phyloP scores from a whole-genome alignment of 2,329 filamentous ascomycete species.

The Arthrobotrys pseudoclavata region DNA sequence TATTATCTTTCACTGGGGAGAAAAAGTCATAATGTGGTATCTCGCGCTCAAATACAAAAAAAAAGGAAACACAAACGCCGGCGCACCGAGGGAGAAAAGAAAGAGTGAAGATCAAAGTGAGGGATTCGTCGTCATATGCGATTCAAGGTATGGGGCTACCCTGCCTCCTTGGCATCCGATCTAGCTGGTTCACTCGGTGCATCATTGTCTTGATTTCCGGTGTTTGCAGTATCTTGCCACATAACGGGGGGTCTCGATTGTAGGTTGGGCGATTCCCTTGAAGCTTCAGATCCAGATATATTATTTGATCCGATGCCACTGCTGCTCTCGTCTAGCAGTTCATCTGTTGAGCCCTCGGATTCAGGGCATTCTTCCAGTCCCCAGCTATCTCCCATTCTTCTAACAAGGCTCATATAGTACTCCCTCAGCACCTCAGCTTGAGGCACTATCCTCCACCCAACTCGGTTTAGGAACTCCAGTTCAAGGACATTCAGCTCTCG shows the following conservation, averaged over 20 bases:
- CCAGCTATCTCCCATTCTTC: slow-evolving; percentile 73
- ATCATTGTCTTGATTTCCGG: slow-evolving; percentile 24
- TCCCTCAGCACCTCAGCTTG: slow-evolving; percentile 93
- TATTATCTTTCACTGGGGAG: slow-evolving; percentile 22
- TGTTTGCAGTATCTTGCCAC: slow-evolving; percentile 26
- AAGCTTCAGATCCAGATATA: slow-evolving; percentile 39
- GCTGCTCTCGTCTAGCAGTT: slow-evolving; percentile 47
- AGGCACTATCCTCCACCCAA: slow-evolving; percentile 97
- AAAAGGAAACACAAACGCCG: slow-evolving; percentile 40
- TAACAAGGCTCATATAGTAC: slow-evolving; percentile 90
- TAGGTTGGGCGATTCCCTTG: slow-evolving; percentile 40
- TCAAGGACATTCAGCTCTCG: slow-evolving; percentile 91
- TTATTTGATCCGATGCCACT: slow-evolving; percentile 37
- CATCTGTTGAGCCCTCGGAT: slow-evolving; percentile 47
- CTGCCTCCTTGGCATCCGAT: not conserved
- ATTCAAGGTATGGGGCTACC: slow-evolving; percentile 19
- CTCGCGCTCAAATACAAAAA: slow-evolving; percentile 53
- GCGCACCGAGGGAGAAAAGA: slow-evolving; percentile 37
- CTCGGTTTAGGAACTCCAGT: slow-evolving; percentile 89
- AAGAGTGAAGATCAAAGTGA: slow-evolving; percentile 52
- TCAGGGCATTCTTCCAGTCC: slow-evolving; percentile 67
- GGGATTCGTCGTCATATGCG: not conserved
- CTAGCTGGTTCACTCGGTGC: slow-evolving; percentile 16
- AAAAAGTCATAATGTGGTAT: slow-evolving; percentile 52
- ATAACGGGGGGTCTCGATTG: slow-evolving; percentile 39